Evolutionary conservation across 768 basidiomycete species (phyloP), one percentile per base, ranked within the genome.

Genomic region (Tephrocybe sp.): DNA sequence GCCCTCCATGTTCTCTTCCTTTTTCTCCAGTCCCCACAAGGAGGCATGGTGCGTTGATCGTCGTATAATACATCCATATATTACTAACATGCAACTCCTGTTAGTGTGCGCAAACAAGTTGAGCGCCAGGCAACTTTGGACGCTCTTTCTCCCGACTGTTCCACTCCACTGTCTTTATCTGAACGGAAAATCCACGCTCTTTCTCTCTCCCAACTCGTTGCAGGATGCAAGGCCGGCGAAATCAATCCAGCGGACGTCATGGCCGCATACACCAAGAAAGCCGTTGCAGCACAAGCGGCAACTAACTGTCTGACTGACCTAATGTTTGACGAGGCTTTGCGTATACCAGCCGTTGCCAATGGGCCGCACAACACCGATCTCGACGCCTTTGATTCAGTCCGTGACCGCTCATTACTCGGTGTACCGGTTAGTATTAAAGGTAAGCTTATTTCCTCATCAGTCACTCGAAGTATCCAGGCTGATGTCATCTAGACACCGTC

Each of bases 351-450:
- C 30, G 68, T 61, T 21, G 67, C 65, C 23, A 71, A 74, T 45
- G 76, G 73, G 72, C 70, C 65, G 0, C 70, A 69, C 9, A 69
- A 62, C 24, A 58, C 69, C 10, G 74, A 75, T 53, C 61, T 67
- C 1, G 74, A 75, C 34, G 46, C 45, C 42, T 61, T 58, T 33
- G 77, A 75, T 47, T 62, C 61, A 12, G 56, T 62, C 17, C 61
- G 65, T 20, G 73, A 75, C 51, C 72, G 73, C 17, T 77, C 81
- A 10, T 71, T 88, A 6, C 76, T 86, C 41, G 86, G 86, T 15
- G 78, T 89, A 0, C 87, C 87, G 14, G 72, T 88, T 17, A 84
- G 83, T 42, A 68, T 88, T 59, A 88, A 88, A 72, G 86, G 86
- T 70, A 57, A 50, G 42, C 59, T 49, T 40, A 52, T 39, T 59